phyloP scores from a whole-genome alignment of 169 alveolate species.

The Eimeria necatrix region DNA sequence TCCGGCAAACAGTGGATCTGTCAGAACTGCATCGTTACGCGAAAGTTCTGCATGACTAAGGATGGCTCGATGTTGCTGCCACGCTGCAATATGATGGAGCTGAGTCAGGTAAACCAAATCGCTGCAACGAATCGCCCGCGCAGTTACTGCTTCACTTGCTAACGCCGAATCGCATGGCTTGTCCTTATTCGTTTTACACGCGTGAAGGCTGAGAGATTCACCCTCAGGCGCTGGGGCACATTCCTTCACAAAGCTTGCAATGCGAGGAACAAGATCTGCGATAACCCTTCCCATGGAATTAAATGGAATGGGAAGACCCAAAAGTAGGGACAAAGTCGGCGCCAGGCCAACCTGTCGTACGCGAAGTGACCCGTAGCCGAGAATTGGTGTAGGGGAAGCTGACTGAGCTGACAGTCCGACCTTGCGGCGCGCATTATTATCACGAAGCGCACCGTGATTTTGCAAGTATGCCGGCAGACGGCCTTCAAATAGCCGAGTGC shows the following conservation, averaged over 20 bases:
- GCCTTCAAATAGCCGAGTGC: slow-evolving; percentile 31
- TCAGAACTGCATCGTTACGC: slow-evolving; percentile 62
- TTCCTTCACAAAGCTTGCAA: slow-evolving; percentile 72
- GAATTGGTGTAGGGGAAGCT: slow-evolving; percentile 57
- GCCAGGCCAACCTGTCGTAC: slow-evolving; percentile 81
- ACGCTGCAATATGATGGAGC: slow-evolving; percentile 76
- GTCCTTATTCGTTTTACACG: slow-evolving; percentile 28
- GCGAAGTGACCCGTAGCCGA: slow-evolving; percentile 71
- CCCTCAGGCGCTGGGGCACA: slow-evolving; percentile 25
- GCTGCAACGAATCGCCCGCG: slow-evolving; percentile 71
- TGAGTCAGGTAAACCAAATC: slow-evolving; percentile 67
- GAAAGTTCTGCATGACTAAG: slow-evolving; percentile 38
- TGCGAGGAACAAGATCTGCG: slow-evolving; percentile 73
- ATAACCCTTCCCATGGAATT: slow-evolving; percentile 70
- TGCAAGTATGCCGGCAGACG: slow-evolving; percentile 71
- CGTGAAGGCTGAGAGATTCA: neutral
- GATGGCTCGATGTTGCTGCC: slow-evolving; percentile 78
- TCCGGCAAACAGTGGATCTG: slow-evolving; percentile 64
- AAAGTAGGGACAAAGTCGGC: slow-evolving; percentile 76
- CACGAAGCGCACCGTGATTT: slow-evolving; percentile 61
- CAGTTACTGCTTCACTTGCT: neutral
- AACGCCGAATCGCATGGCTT: slow-evolving; percentile 6
- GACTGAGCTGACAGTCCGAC: slow-evolving; percentile 1
- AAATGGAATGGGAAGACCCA: slow-evolving; percentile 80
- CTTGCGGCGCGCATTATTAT: slow-evolving; percentile 45